phyloP scores from a whole-genome alignment of 2,329 filamentous ascomycete genomes.

The Diaporthe citri region DNA sequence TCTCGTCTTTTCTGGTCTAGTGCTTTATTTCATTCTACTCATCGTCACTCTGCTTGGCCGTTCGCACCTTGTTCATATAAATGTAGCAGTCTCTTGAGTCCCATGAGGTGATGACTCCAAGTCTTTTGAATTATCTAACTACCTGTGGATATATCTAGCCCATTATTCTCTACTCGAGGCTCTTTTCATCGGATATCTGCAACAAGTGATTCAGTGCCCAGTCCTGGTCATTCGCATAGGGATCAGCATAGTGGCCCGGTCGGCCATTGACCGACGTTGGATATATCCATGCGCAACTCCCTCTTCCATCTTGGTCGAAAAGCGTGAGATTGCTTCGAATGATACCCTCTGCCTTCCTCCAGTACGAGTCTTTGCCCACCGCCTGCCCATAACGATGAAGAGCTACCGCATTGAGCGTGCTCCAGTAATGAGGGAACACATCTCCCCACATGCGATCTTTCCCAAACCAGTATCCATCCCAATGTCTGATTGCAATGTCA shows the following conservation, averaged over 20 bases:
- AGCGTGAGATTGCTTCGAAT: not conserved
- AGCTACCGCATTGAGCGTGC: not conserved
- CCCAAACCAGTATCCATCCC: not conserved
- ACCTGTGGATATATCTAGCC: not conserved
- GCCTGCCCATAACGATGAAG: not conserved
- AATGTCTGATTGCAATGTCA: conserved; percentile 1
- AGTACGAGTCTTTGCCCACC: not conserved
- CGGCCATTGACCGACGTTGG: not conserved
- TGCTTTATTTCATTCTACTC: not conserved
- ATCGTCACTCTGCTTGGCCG: too few species aligned
- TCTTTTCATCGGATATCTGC: not conserved
- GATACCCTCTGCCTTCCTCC: not conserved
- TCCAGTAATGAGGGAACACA: not conserved
- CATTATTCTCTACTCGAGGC: not conserved
- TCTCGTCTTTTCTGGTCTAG: not conserved
- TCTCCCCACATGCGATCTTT: not conserved
- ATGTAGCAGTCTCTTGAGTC: not conserved
- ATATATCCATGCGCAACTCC: not conserved
- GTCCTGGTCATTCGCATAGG: not conserved
- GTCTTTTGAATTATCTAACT: not conserved
- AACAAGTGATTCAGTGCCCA: not conserved
- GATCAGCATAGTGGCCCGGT: not conserved
- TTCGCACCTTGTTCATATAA: not conserved
- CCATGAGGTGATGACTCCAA: not conserved
- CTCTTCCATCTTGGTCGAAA: not conserved